Base-by-base conservation (phyloP, 1,284 basidiomycete species). In the Fomes fomentarius region DNA sequence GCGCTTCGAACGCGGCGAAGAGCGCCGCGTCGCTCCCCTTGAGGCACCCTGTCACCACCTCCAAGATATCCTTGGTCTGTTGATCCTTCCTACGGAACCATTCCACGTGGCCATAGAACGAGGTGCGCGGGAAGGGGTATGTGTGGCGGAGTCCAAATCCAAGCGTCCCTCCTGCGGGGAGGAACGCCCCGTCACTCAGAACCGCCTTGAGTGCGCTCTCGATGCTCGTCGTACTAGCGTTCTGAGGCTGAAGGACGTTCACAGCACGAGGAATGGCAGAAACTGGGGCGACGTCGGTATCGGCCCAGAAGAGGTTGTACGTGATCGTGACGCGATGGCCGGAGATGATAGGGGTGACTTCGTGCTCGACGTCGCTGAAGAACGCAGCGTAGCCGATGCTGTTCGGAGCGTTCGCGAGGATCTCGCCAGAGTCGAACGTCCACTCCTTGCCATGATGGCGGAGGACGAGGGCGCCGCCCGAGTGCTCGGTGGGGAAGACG, bases 351-450 rank as follows among this genome's bases (percentile, higher is more conserved):
- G 66, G 66, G 0, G 63, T 28, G 10, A 81, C 74, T 57, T 79
- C 76, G 60, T 80, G 74, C 54, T 76, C 74, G 54, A 76, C 70
- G 61, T 79, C 76, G 50, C 74, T 71, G 66, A 68, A 77, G 60
- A 79, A 74, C 1, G 71, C 71, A 34, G 66, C 61, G 52, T 68
- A 77, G 1, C 66, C 70, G 30, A 74, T 50, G 2, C 52, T 11
- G 28, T 30, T 30, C 38, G n/a, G 38, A 24, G 49, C 43, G 17
- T 28, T 17, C 9, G 26, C 15, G 8, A 17, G 12, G 4, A 34
- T 22, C 0, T 46, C 7, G 4, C 62, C 60, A 7, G 70, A 67
- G 51, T 76, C 69, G 56, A 77, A 47, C 10, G 51, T 56, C 44
- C 53, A 77, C 24, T 71, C 74, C 31, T 68, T 41, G 15, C 51